These are phyloP conservation scores for Ailanthus altissimus DNA, from an alignment of 345 rosid genomes.

Conservation along the genomic window DNA sequence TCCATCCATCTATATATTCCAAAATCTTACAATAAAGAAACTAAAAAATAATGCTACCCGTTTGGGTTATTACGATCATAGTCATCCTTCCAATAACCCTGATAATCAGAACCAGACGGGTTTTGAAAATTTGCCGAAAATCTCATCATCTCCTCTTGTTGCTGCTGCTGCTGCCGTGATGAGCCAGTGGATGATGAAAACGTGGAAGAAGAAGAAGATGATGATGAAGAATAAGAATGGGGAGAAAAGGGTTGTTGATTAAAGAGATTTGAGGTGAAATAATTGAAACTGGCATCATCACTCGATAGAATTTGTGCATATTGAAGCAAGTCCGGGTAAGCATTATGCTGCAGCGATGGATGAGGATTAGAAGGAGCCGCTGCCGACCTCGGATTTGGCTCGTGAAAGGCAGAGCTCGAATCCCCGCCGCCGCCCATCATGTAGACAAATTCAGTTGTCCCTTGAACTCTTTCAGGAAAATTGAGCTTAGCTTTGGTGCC, in stretches of 20 bases:
- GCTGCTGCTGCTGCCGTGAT: constrained; percentile 21
- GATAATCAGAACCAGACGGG: constrained; percentile 34
- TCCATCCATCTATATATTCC: neutral
- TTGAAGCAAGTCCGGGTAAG: constrained; percentile 66
- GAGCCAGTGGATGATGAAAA: constrained; percentile 33
- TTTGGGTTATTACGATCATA: constrained; percentile 25
- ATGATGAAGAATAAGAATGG: constrained; percentile 37
- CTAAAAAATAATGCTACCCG: constrained; percentile 13
- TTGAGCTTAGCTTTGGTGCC: constrained; percentile 93
- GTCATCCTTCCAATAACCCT: constrained; percentile 33
- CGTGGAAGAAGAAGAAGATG: constrained; percentile 41
- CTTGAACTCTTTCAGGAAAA: constrained; percentile 83
- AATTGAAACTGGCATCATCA: constrained; percentile 58
- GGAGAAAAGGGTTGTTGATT: constrained; percentile 39
- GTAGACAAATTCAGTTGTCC: constrained; percentile 34
- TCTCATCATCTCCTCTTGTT: constrained; percentile 27
- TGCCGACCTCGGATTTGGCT: constrained; percentile 19
- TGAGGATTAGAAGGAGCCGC: constrained; percentile 22
- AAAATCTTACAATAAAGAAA: too few relatives aligned
- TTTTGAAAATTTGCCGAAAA: constrained; percentile 31
- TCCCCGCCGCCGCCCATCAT: constrained; percentile 18
- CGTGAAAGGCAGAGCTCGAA: constrained; percentile 5
- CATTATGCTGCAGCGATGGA: constrained; percentile 28
- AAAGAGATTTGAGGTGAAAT: constrained; percentile 58
- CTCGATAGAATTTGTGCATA: constrained; percentile 81